phyloP scores from a whole-genome alignment of 768 basidiomycete genomes.

The Suillus paluster region DNA sequence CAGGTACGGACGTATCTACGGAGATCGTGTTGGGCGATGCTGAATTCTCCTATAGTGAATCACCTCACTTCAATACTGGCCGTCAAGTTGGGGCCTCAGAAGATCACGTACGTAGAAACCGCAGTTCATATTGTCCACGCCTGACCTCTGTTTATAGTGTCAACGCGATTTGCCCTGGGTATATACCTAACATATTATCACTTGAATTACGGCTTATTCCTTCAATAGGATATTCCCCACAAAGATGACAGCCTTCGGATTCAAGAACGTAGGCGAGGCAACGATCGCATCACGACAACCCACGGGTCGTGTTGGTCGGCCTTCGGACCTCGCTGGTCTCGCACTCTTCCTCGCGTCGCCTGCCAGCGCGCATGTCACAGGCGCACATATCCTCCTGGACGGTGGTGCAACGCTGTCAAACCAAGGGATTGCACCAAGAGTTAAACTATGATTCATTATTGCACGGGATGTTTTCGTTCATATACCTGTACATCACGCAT shows the following conservation, averaged over 20 bases:
- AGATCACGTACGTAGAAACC: slow-evolving; percentile 62
- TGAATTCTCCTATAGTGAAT: slow-evolving; percentile 53
- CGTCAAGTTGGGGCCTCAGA: slow-evolving; percentile 58
- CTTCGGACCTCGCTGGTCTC: slow-evolving; percentile 74
- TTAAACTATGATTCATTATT: slow-evolving; percentile 24
- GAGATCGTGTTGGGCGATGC: not conserved
- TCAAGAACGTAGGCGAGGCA: slow-evolving; percentile 59
- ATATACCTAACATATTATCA: slow-evolving; percentile 17
- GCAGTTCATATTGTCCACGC: not conserved
- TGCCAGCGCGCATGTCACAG: slow-evolving; percentile 76
- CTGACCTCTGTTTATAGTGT: slow-evolving; percentile 50
- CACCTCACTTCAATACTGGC: slow-evolving; percentile 79
- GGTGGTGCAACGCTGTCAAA: slow-evolving; percentile 51
- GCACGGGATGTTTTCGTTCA: no score
- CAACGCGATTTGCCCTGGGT: slow-evolving; percentile 87
- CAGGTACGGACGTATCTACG: slow-evolving; percentile 42
- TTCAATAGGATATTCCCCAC: slow-evolving; percentile 69
- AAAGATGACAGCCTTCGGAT: slow-evolving; percentile 81
- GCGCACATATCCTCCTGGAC: slow-evolving; percentile 71
- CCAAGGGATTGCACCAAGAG: slow-evolving; percentile 26
- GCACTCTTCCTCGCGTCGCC: slow-evolving; percentile 71
- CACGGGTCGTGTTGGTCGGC: slow-evolving; percentile 68
- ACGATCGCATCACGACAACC: slow-evolving; percentile 60
- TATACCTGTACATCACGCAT: not conserved
- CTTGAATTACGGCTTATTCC: not conserved